phyloP scores from a whole-genome alignment of 768 basidiomycete genomes.

The Kondoa subrosea region DNA sequence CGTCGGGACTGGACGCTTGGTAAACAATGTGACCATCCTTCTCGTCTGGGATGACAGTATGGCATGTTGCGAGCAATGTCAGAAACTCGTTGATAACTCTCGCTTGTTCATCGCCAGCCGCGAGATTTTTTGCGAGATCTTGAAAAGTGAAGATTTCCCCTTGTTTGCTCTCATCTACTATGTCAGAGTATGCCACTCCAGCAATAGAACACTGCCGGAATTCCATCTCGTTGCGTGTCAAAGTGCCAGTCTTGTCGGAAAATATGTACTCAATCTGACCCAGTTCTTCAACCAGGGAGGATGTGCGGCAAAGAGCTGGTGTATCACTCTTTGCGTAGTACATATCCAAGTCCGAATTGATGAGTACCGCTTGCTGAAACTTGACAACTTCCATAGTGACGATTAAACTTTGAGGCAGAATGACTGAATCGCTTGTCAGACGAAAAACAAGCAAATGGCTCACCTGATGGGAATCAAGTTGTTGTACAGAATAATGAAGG shows the following conservation, averaged over 20 bases:
- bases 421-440: conserved; percentile 40
- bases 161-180: conserved; percentile 68
- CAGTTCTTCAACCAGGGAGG: conserved; percentile 91
- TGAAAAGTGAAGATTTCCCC: conserved; percentile 41
- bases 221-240: conserved; percentile 97
- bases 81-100: conserved; percentile 55
- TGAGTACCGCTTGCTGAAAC: conserved; percentile 89
- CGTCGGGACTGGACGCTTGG: conserved; percentile 94
- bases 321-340: conserved; percentile 90
- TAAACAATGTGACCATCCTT: conserved; percentile 73
- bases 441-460: conserved; percentile 82
- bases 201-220: conserved; percentile 77
- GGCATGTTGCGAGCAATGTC: conserved; percentile 78
- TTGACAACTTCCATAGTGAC: conserved; percentile 99
- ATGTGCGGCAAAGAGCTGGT: conserved; percentile 91
- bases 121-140: conserved; percentile 31
- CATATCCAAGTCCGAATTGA: conserved; percentile 86
- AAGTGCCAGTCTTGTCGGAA: conserved; percentile 84
- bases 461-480: conserved; percentile 92
- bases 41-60: conserved; percentile 92
- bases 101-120: conserved; percentile 15
- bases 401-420: conserved; percentile 43
- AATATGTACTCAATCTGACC: conserved; percentile 96
- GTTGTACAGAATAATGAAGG: conserved; percentile 97
- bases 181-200: conserved; percentile 74